Evolutionary conservation across 352 stramenopile species (phyloP).

Genomic region (Phytophthora hybrid): DNA sequence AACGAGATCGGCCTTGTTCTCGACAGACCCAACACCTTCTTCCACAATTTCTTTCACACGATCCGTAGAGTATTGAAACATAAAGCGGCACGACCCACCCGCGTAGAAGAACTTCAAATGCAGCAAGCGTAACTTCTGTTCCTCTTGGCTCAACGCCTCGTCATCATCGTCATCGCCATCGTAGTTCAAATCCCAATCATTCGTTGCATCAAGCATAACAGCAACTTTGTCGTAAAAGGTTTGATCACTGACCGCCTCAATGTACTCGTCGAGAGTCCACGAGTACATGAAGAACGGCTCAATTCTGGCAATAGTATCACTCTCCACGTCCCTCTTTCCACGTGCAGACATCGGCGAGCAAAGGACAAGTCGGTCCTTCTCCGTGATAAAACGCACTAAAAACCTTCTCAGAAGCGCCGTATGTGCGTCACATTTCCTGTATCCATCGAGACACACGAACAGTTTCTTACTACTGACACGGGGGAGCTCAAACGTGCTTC

Average conservation of each 20-base stretch:
- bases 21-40: neutral
- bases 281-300: conserved; percentile 22
- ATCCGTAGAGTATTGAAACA: conserved; percentile 28
- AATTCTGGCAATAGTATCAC: neutral
- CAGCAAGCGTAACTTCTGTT: conserved; percentile 4
- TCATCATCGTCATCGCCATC: neutral
- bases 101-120: conserved; percentile 40
- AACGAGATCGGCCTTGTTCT: conserved; percentile 8
- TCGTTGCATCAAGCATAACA: conserved; percentile 16
- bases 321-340: conserved; percentile 8
- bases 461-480: conserved; percentile 6
- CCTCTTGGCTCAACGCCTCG: no score
- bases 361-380: neutral
- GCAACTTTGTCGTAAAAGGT: conserved; percentile 13
- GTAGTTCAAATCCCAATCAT: conserved; percentile 10
- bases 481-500: conserved; percentile 9
- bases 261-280: conserved; percentile 22
- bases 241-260: neutral
- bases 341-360: conserved; percentile 16
- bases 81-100: conserved; percentile 35
- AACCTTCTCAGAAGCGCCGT: no score
- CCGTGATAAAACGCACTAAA: no score
- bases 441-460: neutral
- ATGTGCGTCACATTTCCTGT: no score
- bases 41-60: conserved; percentile 1